Percentiles rank a stretch among this genome's conserved stretches.
These are phyloP conservation scores for Chrysanthemum seticuspe DNA, from an alignment of 129 eudicot species.

Conservation along the genomic window DNA sequence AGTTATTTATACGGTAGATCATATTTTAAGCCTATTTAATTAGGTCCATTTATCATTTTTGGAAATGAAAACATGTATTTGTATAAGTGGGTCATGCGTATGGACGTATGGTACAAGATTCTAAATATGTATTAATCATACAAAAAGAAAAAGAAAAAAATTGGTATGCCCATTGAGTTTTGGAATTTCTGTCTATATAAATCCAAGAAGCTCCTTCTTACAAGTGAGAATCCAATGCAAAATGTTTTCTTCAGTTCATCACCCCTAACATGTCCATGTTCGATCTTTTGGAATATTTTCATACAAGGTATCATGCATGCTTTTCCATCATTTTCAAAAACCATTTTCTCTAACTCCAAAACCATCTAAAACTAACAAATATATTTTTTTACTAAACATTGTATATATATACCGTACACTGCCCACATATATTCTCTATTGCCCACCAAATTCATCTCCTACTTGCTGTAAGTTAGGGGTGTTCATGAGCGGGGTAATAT, in stretches of 20 bases:
- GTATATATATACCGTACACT: neutral
- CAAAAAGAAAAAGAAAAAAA: neutral
- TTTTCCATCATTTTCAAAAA: constrained; percentile 28
- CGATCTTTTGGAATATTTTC: constrained; percentile 27
- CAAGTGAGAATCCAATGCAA: constrained; percentile 34
- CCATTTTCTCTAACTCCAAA: constrained; percentile 23
- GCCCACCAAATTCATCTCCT: too few relatives aligned
- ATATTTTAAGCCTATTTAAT: too few relatives aligned
- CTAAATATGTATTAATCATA: too few relatives aligned
- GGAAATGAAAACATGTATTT: too few relatives aligned
- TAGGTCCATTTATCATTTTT: too few relatives aligned
- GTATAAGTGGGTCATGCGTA: too few relatives aligned
- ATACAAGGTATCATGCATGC: constrained; percentile 31
- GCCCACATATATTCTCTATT: too few relatives aligned
- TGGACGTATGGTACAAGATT: too few relatives aligned
- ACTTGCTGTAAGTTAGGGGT: too few relatives aligned
- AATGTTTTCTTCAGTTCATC: constrained; percentile 25
- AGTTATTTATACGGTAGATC: too few relatives aligned
- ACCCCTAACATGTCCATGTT: constrained; percentile 33
- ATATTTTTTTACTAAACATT: constrained; percentile 13
- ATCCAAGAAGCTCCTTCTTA: constrained; percentile 19
- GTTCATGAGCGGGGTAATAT: too few relatives aligned
- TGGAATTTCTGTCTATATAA: constrained; percentile 8
- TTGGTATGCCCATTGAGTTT: neutral
- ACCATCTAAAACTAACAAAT: constrained; percentile 9